Evolutionary conservation across 805 yeast genomes (phyloP).

Genomic region (Saccharomycopsis fodiens): DNA sequence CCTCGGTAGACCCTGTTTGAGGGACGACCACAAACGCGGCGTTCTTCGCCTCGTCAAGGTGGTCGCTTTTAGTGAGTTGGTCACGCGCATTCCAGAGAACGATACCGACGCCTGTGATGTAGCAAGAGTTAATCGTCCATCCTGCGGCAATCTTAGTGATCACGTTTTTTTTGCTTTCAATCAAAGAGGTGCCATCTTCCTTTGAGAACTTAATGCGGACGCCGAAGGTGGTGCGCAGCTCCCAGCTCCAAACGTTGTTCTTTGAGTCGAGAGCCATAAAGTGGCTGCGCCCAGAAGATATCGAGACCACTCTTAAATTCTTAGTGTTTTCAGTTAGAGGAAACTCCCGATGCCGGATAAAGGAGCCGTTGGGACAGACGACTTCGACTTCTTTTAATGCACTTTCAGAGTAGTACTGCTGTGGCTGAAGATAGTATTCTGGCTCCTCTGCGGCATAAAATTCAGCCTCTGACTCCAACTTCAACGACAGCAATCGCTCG

Average conservation of each 20-base stretch:
- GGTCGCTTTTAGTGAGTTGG: slow-evolving; percentile 24
- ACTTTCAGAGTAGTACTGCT: slow-evolving; percentile 1
- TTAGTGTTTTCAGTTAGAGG: slow-evolving; percentile 12
- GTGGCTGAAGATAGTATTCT: not conserved
- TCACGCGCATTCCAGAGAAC: slow-evolving; percentile 46
- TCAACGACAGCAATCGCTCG: slow-evolving; percentile 20
- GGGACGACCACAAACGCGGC: slow-evolving; percentile 39
- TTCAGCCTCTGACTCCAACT: not conserved
- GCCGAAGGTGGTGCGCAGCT: slow-evolving; percentile 37
- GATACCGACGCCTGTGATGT: slow-evolving; percentile 43
- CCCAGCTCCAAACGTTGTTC: slow-evolving; percentile 57
- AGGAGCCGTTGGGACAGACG: not conserved
- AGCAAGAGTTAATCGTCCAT: slow-evolving; percentile 53
- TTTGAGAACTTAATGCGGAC: slow-evolving; percentile 34
- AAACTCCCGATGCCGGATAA: slow-evolving; percentile 1
- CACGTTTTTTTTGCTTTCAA: slow-evolving; percentile 23
- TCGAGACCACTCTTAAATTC: slow-evolving; percentile 33
- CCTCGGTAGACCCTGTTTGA: slow-evolving; percentile 29
- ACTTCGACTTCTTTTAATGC: slow-evolving; percentile 1
- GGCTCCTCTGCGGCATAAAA: not conserved
- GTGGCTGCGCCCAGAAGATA: slow-evolving; percentile 60
- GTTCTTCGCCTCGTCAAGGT: slow-evolving; percentile 24
- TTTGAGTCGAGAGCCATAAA: slow-evolving; percentile 49
- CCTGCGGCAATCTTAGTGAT: slow-evolving; percentile 52
- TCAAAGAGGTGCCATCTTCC: slow-evolving; percentile 20